Evolutionary conservation across 2,329 filamentous ascomycete species (phyloP).

Genomic region (Pseudogymnoascus sp.): DNA sequence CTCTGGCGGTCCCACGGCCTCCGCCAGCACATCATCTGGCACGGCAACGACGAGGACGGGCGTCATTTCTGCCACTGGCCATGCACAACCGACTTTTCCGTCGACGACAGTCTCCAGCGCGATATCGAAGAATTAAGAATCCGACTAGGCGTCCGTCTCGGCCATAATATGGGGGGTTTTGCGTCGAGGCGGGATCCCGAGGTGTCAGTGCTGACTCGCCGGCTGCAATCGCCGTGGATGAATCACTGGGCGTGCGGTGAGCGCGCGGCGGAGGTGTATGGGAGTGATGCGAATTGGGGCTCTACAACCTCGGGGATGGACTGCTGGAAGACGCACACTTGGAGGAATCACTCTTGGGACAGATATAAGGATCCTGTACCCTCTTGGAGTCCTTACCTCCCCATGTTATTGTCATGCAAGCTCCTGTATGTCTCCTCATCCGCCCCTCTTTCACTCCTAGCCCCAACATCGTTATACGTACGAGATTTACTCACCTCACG

Average conservation of each 20-base stretch:
- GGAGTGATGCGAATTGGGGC: neutral
- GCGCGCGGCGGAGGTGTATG: neutral
- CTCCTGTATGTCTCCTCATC: neutral
- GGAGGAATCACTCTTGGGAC: too few relatives aligned
- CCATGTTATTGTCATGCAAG: neutral
- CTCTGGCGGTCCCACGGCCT: neutral
- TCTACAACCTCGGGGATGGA: neutral
- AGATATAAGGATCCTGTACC: neutral
- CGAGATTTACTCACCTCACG: too few relatives aligned
- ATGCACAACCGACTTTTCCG: neutral
- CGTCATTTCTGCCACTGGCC: neutral
- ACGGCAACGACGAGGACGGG: neutral
- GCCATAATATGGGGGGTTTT: neutral
- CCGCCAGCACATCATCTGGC: neutral
- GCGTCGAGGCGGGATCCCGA: neutral
- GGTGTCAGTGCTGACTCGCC: neutral
- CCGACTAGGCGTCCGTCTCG: neutral
- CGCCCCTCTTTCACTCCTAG: neutral
- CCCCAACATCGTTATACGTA: too few relatives aligned
- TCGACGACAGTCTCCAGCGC: neutral
- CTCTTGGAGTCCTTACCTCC: neutral
- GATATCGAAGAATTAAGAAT: neutral
- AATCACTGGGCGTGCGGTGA: neutral
- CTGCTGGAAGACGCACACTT: neutral
- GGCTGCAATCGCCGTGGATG: neutral